Evolutionary conservation across 768 basidiomycete species (phyloP), one percentile per base, ranked within the genome.

Genomic region (Tremella fuciformis): DNA sequence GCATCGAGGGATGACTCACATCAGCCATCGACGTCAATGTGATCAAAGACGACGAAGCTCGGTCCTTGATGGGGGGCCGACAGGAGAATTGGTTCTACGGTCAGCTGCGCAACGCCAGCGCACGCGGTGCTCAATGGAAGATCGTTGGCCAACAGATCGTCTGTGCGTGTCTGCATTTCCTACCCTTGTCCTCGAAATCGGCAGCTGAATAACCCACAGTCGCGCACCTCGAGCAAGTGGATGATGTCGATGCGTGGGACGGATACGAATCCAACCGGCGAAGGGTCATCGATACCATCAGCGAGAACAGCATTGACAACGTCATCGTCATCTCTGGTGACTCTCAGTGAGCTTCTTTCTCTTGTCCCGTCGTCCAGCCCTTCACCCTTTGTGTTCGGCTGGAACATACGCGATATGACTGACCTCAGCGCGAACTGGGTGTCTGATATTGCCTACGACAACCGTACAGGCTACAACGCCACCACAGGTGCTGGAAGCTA

Each of bases 321-420:
- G 82, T 81, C 0, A 67, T 84, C 57, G 80, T 84, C 53, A 77
- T 85, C n/a, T 79, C 84, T n/a, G 83, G 84, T 13, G 84, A 85
- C 65, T 82, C 82, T 53, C 84, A 85, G 57, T 59, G 50, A 59
- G 58, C 19, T 1, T 37, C 8, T 16, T 34, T 11, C 29, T 34
- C 29, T 6, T 34, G 29, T 11, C 29, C 29, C 29, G 11, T 34
- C 29, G 6, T 34, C 29, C 29, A 6, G 4, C 6, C 4, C 11
- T 34, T 34, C 4, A 11, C 11, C 11, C 29, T 11, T 34, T 4
- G 4, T 13, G 49, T 4, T 13, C 37, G 37, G 38, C 51, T 53
- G 2, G 49, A 18, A 46, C 44, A n/a, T 24, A 22, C 42, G n/a
- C 4, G 16, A 6, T 4, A 34, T 34, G 29, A 34, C 11, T 34